Base-by-base conservation (phyloP, 163 green algal species). In the Scenedesmus sp. region DNA sequence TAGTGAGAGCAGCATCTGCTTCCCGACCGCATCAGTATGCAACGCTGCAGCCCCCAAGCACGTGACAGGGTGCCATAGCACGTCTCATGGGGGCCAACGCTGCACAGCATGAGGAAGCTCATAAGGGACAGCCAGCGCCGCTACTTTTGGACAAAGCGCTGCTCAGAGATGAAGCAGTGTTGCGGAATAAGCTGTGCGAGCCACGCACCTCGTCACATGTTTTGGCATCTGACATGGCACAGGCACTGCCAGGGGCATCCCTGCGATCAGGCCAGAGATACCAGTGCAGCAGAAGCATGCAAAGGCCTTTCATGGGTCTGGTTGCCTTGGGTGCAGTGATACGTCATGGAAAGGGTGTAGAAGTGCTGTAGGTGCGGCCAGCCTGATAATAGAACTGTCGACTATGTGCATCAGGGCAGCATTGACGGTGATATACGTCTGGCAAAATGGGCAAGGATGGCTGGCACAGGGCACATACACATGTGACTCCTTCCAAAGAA, bases 141-240 rank as follows among this genome's bases (percentile, higher is more conserved):
- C 34, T 46, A 46, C 34, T 46, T 46, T 46, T 46, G 34, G 34
- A 46, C 34, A 46, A 0, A 46, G 34, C 34, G 34, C 34, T 46
- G 34, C 34, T 46, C 34, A 46, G 34, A 46, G 34, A 46, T 46
- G 34, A 46, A 46, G 34, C 34, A 46, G 34, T 46, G 34, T 46
- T 46, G 34, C 34, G 34, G 34, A 46, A 46, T 46, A 46, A 46
- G 34, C 34, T 46, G 34, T 46, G 34, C 34, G 16, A 10, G 5
- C 1, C 10, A 12, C 34, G 20, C 26, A 90, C 86, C 86, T 90
- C 55, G 12, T 83, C 66, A 73, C 86, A 90, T 52, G 66, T 26
- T 52, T 74, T 84, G 66, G 34, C 46, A 15, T 4, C 18, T 59
- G 66, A 70, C 86, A 73, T 54, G n/a, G 86, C 67, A 73, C 66